Conservation (phyloP, 176 grass and related monocot genomes). For the Aegilops tauschii region DNA sequence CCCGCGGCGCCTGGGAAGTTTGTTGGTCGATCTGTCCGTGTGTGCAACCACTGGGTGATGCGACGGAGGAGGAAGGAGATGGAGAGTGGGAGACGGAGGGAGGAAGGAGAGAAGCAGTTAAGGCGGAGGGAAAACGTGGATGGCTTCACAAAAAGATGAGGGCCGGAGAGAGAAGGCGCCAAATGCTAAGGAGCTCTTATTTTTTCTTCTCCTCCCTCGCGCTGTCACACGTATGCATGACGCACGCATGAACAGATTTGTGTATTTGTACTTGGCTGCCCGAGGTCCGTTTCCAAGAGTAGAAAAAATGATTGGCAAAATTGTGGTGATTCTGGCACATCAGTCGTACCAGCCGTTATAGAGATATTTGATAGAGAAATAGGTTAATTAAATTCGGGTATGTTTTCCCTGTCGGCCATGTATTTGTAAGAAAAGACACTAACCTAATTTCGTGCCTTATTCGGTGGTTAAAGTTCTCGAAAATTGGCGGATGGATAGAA, state of each 20-base stretch:
- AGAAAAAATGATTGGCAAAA: background rate
- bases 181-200: slow-evolving; percentile 11
- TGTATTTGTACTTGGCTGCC: background rate
- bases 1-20: background rate
- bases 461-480: background rate
- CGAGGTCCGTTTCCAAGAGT: background rate
- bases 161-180: slow-evolving; percentile 19
- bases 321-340: background rate
- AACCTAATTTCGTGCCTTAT: background rate
- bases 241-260: background rate
- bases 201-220: background rate
- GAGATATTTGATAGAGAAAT: background rate
- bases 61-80: background rate
- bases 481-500: background rate
- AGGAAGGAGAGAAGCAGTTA: slow-evolving; percentile 46
- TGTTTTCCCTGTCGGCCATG: too few species aligned
- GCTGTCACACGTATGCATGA: background rate
- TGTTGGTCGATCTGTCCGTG: background rate
- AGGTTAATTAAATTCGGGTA: background rate
- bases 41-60: slow-evolving; percentile 9
- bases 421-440: background rate
- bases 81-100: background rate
- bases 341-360: background rate
- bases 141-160: slow-evolving; percentile 45
- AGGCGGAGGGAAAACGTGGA: slow-evolving; percentile 56